A percentile compares a stretch with the other conserved stretches of the same genome.
Conservation (phyloP, 1,139 yeast genomes). For the Suhomyces maxii region DNA sequence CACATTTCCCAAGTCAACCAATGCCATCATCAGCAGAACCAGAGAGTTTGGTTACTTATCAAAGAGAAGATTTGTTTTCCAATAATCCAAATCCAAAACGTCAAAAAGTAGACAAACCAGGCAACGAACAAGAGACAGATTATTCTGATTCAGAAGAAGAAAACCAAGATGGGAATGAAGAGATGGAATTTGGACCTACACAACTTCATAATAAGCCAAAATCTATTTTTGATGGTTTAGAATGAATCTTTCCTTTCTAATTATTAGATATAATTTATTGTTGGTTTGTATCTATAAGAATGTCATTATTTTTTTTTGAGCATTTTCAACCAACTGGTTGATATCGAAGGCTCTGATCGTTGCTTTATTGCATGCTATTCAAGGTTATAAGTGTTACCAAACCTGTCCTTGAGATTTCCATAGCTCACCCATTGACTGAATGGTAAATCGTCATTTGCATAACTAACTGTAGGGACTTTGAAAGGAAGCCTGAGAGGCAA, state of each 20-base stretch:
- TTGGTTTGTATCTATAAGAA: neutral
- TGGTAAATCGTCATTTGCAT: constrained; percentile 43
- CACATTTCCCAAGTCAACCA: constrained; percentile 1
- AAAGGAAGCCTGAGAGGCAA: constrained; percentile 54
- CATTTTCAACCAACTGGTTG: no score
- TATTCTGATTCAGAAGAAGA: constrained; percentile 23
- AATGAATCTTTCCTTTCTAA: neutral
- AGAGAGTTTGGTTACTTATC: constrained; percentile 1
- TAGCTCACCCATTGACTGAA: constrained; percentile 41
- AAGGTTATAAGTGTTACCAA: constrained; percentile 21
- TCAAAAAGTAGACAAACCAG: neutral
- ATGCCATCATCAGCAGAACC: constrained; percentile 6
- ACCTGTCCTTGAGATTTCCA: constrained; percentile 23
- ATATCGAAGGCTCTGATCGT: no score
- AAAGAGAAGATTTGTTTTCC: neutral
- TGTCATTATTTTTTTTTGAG: neutral
- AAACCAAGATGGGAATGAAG: constrained; percentile 4
- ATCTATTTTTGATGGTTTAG: constrained; percentile 29
- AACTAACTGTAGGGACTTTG: constrained; percentile 47
- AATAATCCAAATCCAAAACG: neutral
- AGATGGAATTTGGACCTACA: constrained; percentile 35
- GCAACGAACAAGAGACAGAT: constrained; percentile 25
- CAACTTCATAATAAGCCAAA: constrained; percentile 33
- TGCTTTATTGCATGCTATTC: neutral
- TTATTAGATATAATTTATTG: no score